Conservation (phyloP, 2,329 filamentous ascomycete genomes). For the Trichoderma lentiforme region DNA sequence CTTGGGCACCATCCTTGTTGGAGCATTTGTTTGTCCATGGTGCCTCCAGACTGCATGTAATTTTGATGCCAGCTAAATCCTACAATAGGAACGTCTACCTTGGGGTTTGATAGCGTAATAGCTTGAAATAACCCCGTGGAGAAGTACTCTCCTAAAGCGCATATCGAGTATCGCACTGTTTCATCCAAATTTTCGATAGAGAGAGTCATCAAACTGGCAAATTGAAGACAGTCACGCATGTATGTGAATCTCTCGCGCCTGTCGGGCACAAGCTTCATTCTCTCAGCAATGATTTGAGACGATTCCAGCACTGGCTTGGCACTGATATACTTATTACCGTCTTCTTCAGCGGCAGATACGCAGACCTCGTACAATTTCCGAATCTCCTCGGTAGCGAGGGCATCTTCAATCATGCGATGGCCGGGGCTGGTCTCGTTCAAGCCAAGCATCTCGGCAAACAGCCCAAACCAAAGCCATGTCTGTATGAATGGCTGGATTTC, state of each 20-base stretch:
- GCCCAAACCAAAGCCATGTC: constrained; percentile 35
- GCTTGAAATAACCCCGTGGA: constrained; percentile 16
- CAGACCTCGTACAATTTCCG: constrained; percentile 16
- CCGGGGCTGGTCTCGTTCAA: constrained; percentile 25
- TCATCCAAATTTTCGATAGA: constrained; percentile 26
- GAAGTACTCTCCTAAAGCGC: constrained; percentile 29
- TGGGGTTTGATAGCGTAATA: constrained; percentile 3
- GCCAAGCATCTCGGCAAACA: constrained; percentile 30
- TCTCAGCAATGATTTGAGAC: constrained; percentile 11
- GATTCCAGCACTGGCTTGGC: constrained; percentile 9
- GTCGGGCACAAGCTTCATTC: constrained; percentile 16
- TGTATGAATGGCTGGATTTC: constrained; percentile 30
- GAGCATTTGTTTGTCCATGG: constrained; percentile 28
- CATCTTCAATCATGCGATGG: constrained; percentile 16
- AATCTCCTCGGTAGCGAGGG: constrained; percentile 19
- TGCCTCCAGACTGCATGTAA: constrained; percentile 21
- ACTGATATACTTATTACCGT: constrained; percentile 1
- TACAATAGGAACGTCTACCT: constrained; percentile 18
- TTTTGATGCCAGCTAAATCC: constrained; percentile 23
- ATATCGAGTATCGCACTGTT: constrained; percentile 28
- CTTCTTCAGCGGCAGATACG: constrained; percentile 7
- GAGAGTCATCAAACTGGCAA: constrained; percentile 12
- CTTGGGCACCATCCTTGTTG: constrained; percentile 32
- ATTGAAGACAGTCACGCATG: constrained; percentile 23
- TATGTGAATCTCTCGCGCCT: constrained; percentile 20